Percentiles rank a stretch among this genome's conserved stretches.
These are phyloP conservation scores for Saccharomyces hybrid DNA, from an alignment of 1,139 yeast species.

Conservation along the genomic window DNA sequence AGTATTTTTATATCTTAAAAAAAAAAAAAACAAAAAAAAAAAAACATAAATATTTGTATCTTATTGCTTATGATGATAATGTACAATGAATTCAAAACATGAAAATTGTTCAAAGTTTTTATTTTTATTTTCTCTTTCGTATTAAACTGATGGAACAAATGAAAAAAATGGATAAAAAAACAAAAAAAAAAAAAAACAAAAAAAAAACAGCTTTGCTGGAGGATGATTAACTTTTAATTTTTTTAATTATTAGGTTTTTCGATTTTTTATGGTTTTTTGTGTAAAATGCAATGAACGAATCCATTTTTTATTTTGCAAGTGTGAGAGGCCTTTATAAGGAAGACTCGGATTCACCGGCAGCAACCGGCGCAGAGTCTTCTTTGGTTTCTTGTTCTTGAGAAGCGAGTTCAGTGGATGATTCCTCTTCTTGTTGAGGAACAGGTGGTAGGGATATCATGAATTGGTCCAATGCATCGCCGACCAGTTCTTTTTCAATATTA, in stretches of 20 bases:
- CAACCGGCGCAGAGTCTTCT: constrained; percentile 2
- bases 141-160: neutral
- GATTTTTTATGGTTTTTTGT: neutral
- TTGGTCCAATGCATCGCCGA: constrained; percentile 20
- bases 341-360: constrained; percentile 3
- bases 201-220: neutral
- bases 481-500: constrained; percentile 21
- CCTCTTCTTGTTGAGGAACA: constrained; percentile 5
- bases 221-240: neutral
- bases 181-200: no score
- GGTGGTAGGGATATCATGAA: constrained; percentile 15
- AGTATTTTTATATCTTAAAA: neutral
- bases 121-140: neutral
- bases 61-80: neutral
- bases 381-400: constrained; percentile 1
- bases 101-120: neutral
- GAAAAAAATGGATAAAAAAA: neutral
- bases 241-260: neutral
- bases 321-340: neutral
- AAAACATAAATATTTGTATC: neutral
- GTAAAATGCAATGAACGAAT: neutral
- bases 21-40: neutral
- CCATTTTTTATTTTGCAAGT: neutral
- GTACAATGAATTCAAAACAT: neutral
- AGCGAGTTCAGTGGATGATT: neutral